A percentile compares a stretch with the other conserved stretches of the same genome.
These are phyloP conservation scores for Rusavskia elegans DNA, from an alignment of 495 filamentous ascomycete species.

Conservation along the genomic window DNA sequence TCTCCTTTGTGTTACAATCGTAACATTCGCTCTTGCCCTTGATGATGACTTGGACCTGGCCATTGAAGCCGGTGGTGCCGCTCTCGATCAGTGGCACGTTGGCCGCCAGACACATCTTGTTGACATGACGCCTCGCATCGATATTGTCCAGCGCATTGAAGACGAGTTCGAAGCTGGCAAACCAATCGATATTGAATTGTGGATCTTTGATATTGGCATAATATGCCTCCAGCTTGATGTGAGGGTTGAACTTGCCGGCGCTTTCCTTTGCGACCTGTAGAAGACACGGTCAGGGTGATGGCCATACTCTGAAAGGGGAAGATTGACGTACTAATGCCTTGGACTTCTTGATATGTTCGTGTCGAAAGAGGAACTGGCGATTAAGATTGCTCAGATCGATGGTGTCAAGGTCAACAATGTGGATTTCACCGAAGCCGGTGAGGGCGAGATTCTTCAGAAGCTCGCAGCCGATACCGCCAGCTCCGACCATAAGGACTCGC, in stretches of 20 bases:
- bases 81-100: constrained; percentile 88
- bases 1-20: constrained; percentile 78
- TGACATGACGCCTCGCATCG: constrained; percentile 86
- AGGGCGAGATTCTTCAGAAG: constrained; percentile 92
- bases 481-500: constrained; percentile 84
- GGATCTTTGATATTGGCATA: constrained; percentile 92
- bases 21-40: constrained; percentile 93
- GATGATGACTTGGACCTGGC: constrained; percentile 91
- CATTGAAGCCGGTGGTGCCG: constrained; percentile 95
- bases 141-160: constrained; percentile 98
- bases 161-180: constrained; percentile 63
- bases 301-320: neutral
- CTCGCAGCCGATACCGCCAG: constrained; percentile 95
- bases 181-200: constrained; percentile 87
- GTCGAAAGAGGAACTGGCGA: constrained; percentile 91
- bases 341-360: constrained; percentile 94
- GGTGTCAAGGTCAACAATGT: constrained; percentile 94
- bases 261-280: constrained; percentile 82
- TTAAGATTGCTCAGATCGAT: constrained; percentile 98
- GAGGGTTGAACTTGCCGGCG: constrained; percentile 79
- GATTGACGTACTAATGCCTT: constrained; percentile 66
- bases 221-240: constrained; percentile 73
- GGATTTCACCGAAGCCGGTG: constrained; percentile 84
- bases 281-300: neutral
- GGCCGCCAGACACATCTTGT: constrained; percentile 91